Base-by-base conservation (phyloP, 139 green algal species). In the Chlamydomonas sphaeroides region DNA sequence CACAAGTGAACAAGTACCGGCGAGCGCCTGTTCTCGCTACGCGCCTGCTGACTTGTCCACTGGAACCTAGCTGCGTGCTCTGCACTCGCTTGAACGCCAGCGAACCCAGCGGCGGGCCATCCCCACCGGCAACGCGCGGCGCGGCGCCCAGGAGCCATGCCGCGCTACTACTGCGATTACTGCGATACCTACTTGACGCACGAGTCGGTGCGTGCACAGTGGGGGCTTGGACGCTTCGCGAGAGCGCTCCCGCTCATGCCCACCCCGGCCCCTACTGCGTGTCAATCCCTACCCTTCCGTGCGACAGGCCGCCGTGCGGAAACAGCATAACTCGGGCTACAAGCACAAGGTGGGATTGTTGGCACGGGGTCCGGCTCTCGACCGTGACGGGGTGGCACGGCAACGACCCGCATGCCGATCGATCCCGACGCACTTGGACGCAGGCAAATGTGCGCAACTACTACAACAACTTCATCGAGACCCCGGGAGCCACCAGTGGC, bases 321-420 rank as follows among this genome's bases (percentile, higher is more conserved):
- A 97, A 75, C 96, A 99, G 83, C 96, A 99, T 88, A 98, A 99
- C 85, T 87, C 89, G 1, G 96, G 96, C 5, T 98, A 96, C 89
- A 99, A 99, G 88, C 96, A 99, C 87, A 99, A 99, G 92, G 91
- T 94, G 48, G 33, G 79, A 2, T 57, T n/a, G 2, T 21, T 30
- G n/a, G 35, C 33, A n/a, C 1, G 7, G 4, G 63, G 20, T 1
- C 7, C 5, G 63, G 62, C 32, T 28, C 15, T 26, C 32, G 11
- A 8, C 32, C 32, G 2, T 4, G 5, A 7, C 20, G 8, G 32
- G 32, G 1, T 41, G 32, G 62, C 33, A 7, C 5, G 14, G 11
- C 57, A 5, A 30, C 30, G 15, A 2, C 26, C 59, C 5, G 11
- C 26, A 18, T 20, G 20, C 38, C 56, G 61, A 6, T 38, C 7